Conservation (phyloP, 305 asterid genomes). For the Stenogyne calaminthoides region DNA sequence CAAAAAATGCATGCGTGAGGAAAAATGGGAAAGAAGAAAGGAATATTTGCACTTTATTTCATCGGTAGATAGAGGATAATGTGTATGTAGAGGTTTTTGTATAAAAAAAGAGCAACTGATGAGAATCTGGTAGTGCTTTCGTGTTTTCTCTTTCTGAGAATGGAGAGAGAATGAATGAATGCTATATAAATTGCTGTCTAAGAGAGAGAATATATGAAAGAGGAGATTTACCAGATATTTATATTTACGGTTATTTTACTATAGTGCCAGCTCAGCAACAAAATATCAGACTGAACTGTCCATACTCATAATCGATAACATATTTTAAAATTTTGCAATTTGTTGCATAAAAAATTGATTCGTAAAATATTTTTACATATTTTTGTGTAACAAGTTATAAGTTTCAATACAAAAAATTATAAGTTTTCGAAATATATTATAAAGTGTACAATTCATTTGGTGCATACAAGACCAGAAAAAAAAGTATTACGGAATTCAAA, state of each 20-base stretch:
- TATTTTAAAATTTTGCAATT: too few species aligned
- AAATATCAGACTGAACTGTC: too few species aligned
- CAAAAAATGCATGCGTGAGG: constrained; percentile 34
- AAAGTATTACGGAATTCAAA: too few species aligned
- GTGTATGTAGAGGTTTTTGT: constrained; percentile 32
- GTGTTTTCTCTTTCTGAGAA: constrained; percentile 14
- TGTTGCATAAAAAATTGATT: too few species aligned
- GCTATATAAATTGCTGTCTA: constrained; percentile 31
- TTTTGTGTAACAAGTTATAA: too few species aligned
- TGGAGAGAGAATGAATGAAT: constrained; percentile 33
- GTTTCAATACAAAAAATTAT: too few species aligned
- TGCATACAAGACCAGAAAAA: too few species aligned
- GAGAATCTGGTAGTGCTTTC: constrained; percentile 33
- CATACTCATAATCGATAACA: too few species aligned
- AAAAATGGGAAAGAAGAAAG: constrained; percentile 54
- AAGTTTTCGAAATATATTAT: too few species aligned
- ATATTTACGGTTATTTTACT: constrained; percentile 25
- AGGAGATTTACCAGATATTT: constrained; percentile 27
- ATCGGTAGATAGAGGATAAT: constrained; percentile 23
- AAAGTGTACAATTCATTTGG: too few species aligned
- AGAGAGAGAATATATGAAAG: constrained; percentile 32
- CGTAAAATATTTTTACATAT: too few species aligned
- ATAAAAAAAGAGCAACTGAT: constrained; percentile 30
- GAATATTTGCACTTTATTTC: constrained; percentile 36
- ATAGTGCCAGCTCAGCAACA: too few species aligned